Conservation (phyloP, 768 basidiomycete genomes). For the Rhodotorula kratochvilovae region DNA sequence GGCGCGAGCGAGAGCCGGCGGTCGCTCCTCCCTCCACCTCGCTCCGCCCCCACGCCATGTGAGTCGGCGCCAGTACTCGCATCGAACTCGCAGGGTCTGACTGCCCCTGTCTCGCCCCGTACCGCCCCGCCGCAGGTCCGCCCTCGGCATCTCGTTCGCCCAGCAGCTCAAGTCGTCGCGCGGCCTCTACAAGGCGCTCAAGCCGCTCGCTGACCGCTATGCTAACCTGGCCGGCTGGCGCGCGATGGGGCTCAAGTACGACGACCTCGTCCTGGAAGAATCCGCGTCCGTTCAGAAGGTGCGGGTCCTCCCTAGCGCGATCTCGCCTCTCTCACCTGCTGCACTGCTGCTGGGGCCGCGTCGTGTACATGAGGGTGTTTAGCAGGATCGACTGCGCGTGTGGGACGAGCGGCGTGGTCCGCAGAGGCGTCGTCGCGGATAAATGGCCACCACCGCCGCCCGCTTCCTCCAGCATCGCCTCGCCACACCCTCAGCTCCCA, state of each 20-base stretch:
- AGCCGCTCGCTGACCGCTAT: slow-evolving; percentile 78
- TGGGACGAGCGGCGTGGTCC: too few species aligned
- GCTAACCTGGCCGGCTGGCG: slow-evolving; percentile 76
- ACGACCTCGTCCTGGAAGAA: slow-evolving; percentile 89
- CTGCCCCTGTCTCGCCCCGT: background rate
- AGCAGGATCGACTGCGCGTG: too few species aligned
- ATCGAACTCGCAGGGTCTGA: background rate
- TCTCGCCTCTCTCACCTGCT: background rate
- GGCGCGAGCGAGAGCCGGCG: too few species aligned
- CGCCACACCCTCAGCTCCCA: background rate
- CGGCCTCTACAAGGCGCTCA: slow-evolving; percentile 63
- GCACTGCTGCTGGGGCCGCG: background rate
- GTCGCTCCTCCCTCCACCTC: too few species aligned
- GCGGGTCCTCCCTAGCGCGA: slow-evolving; percentile 40
- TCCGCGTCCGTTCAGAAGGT: slow-evolving; percentile 72
- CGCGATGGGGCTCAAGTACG: slow-evolving; percentile 72
- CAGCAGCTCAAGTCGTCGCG: slow-evolving; percentile 67
- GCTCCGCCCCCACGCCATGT: too few species aligned
- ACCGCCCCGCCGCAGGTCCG: slow-evolving; percentile 6
- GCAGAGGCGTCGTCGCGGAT: too few species aligned
- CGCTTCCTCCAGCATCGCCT: too few species aligned
- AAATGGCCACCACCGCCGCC: too few species aligned
- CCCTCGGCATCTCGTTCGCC: slow-evolving; percentile 66
- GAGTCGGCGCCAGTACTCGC: too few species aligned
- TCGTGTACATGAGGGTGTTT: too few species aligned